These are phyloP conservation scores for Ceratobasidium sp. DNA, from an alignment of 1,284 basidiomycete species.

Conservation along the genomic window DNA sequence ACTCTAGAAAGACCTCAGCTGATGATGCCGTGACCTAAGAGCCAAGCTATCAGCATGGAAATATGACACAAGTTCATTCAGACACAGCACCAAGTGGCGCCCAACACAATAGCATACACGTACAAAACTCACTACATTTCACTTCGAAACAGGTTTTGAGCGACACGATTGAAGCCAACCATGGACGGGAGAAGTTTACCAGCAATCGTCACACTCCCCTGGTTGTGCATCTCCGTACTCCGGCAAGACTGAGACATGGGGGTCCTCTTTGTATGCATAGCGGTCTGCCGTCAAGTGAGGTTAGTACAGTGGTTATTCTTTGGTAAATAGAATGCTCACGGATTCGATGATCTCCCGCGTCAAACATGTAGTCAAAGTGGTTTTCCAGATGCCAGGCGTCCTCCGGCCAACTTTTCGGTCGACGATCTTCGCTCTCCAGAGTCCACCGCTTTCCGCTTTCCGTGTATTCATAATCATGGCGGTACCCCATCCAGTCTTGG, in stretches of 20 bases:
- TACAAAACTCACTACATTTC: too few species aligned
- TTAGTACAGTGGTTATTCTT: neutral
- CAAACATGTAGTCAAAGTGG: constrained; percentile 36
- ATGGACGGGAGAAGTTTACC: too few species aligned
- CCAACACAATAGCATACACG: too few species aligned
- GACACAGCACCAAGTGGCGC: too few species aligned
- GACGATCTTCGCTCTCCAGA: constrained; percentile 29
- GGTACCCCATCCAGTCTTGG: constrained; percentile 28
- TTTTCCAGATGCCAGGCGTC: constrained; percentile 35
- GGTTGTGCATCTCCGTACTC: too few species aligned
- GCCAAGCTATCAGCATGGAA: too few species aligned
- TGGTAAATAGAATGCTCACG: constrained; percentile 12
- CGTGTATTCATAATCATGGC: constrained; percentile 31
- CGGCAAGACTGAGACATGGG: constrained; percentile 16
- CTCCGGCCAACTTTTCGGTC: constrained; percentile 29
- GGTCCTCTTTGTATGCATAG: constrained; percentile 44
- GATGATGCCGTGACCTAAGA: too few species aligned
- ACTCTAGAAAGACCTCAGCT: too few species aligned
- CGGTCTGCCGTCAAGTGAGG: neutral
- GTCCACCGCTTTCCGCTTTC: neutral
- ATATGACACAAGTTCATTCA: too few species aligned
- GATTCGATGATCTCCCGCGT: constrained; percentile 33
- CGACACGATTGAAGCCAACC: too few species aligned
- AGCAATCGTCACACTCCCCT: too few species aligned
- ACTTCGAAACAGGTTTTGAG: too few species aligned